phyloP scores from a whole-genome alignment of 2,329 filamentous ascomycete genomes.

The Cladosporium colombiae region DNA sequence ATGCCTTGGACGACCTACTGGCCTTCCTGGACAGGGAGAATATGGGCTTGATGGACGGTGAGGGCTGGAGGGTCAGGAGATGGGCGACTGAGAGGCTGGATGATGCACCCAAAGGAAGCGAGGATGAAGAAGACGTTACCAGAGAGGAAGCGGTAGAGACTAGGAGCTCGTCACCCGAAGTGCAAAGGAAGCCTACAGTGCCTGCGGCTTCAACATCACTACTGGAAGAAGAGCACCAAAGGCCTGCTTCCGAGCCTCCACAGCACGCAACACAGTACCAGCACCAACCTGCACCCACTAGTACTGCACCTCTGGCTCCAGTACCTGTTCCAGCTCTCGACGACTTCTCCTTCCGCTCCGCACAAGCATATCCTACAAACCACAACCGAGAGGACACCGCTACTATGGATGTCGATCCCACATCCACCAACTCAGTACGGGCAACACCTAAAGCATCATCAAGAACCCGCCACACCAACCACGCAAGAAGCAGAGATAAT shows the following conservation, averaged over 20 bases:
- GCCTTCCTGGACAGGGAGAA: conserved; percentile 79
- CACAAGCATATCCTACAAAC: conserved; percentile 58
- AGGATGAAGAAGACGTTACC: conserved; percentile 66
- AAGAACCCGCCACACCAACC: conserved; percentile 36
- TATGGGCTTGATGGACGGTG: conserved; percentile 75
- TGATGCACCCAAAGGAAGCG: conserved; percentile 58
- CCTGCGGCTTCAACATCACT: conserved; percentile 27
- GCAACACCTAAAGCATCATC: conserved; percentile 15
- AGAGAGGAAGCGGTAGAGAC: conserved; percentile 52
- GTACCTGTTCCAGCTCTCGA: conserved; percentile 56
- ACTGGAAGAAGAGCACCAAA: conserved; percentile 25
- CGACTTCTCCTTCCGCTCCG: conserved; percentile 69
- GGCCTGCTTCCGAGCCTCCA: conserved; percentile 23
- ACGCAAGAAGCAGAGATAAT: conserved; percentile 29
- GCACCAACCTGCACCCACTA: conserved; percentile 13
- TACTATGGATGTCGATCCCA: conserved; percentile 55
- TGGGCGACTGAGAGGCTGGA: conserved; percentile 72
- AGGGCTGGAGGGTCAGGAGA: conserved; percentile 67
- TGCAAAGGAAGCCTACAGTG: conserved; percentile 29
- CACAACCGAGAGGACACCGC: conserved; percentile 57
- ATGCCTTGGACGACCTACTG: conserved; percentile 89
- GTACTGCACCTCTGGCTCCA: background rate
- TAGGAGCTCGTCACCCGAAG: conserved; percentile 43
- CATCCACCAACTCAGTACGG: conserved; percentile 15
- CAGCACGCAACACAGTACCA: conserved; percentile 18